Base-by-base conservation (phyloP, 208 protist species). In the Acanthamoeba comandoni region DNA sequence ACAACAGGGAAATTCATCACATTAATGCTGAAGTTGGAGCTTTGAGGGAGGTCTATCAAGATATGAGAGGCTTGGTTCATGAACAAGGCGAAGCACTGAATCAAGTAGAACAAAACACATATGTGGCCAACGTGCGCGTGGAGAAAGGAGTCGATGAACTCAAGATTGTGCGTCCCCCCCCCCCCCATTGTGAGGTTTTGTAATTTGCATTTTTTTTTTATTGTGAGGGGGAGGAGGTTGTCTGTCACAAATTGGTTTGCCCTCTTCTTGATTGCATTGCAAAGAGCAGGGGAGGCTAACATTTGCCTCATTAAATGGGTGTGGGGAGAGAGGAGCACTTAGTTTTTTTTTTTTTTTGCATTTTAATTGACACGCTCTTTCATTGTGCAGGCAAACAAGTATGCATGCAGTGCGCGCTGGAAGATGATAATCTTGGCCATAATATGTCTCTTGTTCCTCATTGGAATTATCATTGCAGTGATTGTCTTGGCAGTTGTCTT, bases 101-200 rank as follows among this genome's bases (percentile, higher is more conserved):
- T 9, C 49, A 58, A 31, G 35, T 53, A 19, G 69, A 79, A 51
- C 12, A 79, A 4, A 39, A 79, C 17, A 51, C 55, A n/a, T 39
- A 48, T 22, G 69, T 79, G 4, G 49, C 69, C 1, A 51, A 79
- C 43, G 29, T 79, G 4, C 69, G 69, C 49, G 69, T 79, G 7
- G 69, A 79, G 43, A 79, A 79, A 26, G 69, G 69, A 52, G 55
- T 79, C 5, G 69, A 79, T 0, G 69, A 79, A 19, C 69, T 79
- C 29, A 53, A 15, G 15, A 24, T 24, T 9, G 69, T 79, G 17
- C 69, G 69, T 26, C 67, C 39, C 29, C 0, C 7, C 65, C 2
- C n/a, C 35, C 48, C 15, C 35, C 1, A 43, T 71, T 71, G 0
- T 43, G 39, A 70, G 4, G 26, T 70, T 12, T 13, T 19, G 4